Evolutionary conservation across 176 grass and related monocot genomes (phyloP).

Genomic region (Cymbopogon citratus): DNA sequence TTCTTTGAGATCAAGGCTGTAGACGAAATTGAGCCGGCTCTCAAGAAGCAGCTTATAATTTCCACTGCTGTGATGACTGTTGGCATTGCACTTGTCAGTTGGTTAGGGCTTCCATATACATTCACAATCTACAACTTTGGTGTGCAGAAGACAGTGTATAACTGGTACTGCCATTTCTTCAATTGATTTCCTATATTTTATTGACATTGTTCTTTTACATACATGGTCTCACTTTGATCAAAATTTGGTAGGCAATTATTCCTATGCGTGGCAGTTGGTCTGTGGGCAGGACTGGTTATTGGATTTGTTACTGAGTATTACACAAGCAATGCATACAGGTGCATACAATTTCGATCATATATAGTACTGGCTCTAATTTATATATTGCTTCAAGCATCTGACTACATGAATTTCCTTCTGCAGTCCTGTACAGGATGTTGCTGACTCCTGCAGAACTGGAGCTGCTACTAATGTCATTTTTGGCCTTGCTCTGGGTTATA

Average conservation of each 20-base stretch:
- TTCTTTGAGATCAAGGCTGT: slow-evolving; percentile 86
- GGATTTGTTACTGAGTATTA: slow-evolving; percentile 94
- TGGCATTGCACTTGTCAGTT: slow-evolving; percentile 86
- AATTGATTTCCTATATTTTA: neutral
- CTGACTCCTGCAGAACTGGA: slow-evolving; percentile 85
- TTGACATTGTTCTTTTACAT: neutral
- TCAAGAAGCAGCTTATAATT: slow-evolving; percentile 77
- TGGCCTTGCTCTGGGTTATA: slow-evolving; percentile 91
- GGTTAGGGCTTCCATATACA: slow-evolving; percentile 74
- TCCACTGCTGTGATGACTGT: slow-evolving; percentile 78
- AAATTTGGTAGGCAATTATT: slow-evolving; percentile 67
- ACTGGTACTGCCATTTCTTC: slow-evolving; percentile 48
- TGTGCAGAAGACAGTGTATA: slow-evolving; percentile 81
- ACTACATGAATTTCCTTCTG: neutral
- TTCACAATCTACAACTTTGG: slow-evolving; percentile 98
- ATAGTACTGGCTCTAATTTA: neutral
- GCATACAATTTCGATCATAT: slow-evolving; percentile 10
- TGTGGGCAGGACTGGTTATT: slow-evolving; percentile 88
- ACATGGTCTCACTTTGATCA: slow-evolving; percentile 14
- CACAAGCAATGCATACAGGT: slow-evolving; percentile 97
- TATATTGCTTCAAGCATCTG: slow-evolving; percentile 6
- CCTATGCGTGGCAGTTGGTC: slow-evolving; percentile 81
- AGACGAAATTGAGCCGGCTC: slow-evolving; percentile 74
- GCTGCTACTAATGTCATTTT: slow-evolving; percentile 92
- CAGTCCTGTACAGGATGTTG: slow-evolving; percentile 94